Conservation (phyloP, 768 basidiomycete species). For the Hebeloma cylindrosporum region DNA sequence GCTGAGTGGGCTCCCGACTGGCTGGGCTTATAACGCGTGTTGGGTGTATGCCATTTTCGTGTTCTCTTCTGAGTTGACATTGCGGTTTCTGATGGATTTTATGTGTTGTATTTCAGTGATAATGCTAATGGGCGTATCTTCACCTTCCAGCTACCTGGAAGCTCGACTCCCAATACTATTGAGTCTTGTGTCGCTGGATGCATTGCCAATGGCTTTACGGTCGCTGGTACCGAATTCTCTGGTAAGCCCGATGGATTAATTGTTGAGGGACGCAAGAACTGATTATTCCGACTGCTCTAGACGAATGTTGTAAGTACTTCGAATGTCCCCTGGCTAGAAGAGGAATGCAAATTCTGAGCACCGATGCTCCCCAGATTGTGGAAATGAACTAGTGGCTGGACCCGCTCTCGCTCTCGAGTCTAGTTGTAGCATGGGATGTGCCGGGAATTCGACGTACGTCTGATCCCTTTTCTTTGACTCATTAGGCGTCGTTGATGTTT, state of each 20-base stretch:
- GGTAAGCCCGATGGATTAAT: no score
- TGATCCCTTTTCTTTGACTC: conserved; percentile 9
- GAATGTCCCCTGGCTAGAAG: not conserved
- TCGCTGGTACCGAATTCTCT: conserved; percentile 72
- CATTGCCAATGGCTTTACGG: conserved; percentile 49
- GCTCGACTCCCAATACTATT: conserved; percentile 49
- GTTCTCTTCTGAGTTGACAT: not conserved
- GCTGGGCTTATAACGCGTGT: conserved; percentile 64
- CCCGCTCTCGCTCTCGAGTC: conserved; percentile 49
- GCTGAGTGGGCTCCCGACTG: conserved; percentile 47
- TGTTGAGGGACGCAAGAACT: no score
- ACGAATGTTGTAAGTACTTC: conserved; percentile 45
- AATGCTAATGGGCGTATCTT: conserved; percentile 67
- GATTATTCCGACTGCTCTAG: conserved; percentile 18
- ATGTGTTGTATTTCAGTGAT: conserved; percentile 42
- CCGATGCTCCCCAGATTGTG: conserved; percentile 55
- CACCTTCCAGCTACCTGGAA: conserved; percentile 23
- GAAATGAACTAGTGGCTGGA: conserved; percentile 60
- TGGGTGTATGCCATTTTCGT: conserved; percentile 50
- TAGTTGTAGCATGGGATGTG: conserved; percentile 74
- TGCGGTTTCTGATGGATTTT: not conserved
- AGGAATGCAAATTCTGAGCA: not conserved
- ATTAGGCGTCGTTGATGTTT: conserved; percentile 2
- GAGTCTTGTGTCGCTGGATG: conserved; percentile 65
- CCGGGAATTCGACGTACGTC: conserved; percentile 62